These are phyloP conservation scores for Ramularia endophylla DNA, from an alignment of 2,329 filamentous ascomycete genomes.

Conservation along the genomic window DNA sequence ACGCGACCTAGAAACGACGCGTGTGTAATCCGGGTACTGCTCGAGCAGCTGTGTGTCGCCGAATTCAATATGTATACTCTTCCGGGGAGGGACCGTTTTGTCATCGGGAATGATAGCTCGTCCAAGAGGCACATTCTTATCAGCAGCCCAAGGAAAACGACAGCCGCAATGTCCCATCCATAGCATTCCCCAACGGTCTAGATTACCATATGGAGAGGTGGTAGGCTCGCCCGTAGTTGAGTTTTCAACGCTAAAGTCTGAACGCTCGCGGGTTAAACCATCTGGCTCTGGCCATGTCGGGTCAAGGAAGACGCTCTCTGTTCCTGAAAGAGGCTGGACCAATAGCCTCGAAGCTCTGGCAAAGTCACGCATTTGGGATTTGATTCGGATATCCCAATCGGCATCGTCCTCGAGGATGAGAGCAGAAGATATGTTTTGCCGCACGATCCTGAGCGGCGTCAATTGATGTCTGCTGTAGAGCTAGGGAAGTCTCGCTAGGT, in stretches of 20 bases:
- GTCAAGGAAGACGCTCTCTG: conserved; percentile 7
- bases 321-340: conserved; percentile 20
- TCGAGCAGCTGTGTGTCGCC: conserved; percentile 8
- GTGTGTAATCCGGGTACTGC: conserved; percentile 30
- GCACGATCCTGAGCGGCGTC: conserved; percentile 32
- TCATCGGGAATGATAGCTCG: conserved; percentile 20
- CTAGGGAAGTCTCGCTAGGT: conserved; percentile 22
- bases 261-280: not conserved
- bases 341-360: conserved; percentile 35
- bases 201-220: conserved; percentile 21
- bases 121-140: conserved; percentile 15
- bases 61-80: conserved; percentile 13
- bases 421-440: conserved; percentile 32
- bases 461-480: conserved; percentile 26
- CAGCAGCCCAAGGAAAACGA: conserved; percentile 17
- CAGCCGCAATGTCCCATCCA: conserved; percentile 41
- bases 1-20: conserved; percentile 38
- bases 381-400: conserved; percentile 41
- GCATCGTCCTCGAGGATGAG: conserved; percentile 41
- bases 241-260: conserved; percentile 10
- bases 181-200: conserved; percentile 33
- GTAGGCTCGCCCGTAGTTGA: conserved; percentile 6
- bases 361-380: conserved; percentile 30
- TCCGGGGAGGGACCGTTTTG: conserved; percentile 15
- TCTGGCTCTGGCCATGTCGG: conserved; percentile 6